Evolutionary conservation across 2,329 filamentous ascomycete species (phyloP), one percentile per base, ranked within the genome.

Genomic region (Colletotrichum endophyticum): DNA sequence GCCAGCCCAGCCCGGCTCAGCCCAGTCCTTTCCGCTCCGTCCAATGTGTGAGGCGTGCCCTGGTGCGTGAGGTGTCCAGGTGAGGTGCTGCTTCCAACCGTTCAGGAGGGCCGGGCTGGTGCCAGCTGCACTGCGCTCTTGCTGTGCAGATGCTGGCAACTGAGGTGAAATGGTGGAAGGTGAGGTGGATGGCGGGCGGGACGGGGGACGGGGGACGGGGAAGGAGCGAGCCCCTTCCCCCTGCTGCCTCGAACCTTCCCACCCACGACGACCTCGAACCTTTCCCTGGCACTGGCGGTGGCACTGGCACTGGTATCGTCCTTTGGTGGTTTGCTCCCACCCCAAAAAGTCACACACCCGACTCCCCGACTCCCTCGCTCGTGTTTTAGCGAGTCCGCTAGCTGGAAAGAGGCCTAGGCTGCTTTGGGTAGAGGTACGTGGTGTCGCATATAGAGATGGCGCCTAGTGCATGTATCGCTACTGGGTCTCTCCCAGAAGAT

Each of bases 331-430:
- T 34, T 22, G 36, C 39, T 30, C 34, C 53, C 30, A 32, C 63
- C 44, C 57, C 66, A 27, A 53, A 70, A 76, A 68, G 64, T 59
- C 56, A 56, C 57, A 75, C 69, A 59, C 39, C 63, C 73, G 39
- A 64, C 73, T 76, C 70, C 63, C 70, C 70, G 56, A 73, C 62
- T 73, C 64, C 32, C 70, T 75, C 73, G 73, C 70, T 73, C 64
- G 64, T 73, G 70, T 76, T 76, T 73, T 76, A 69, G 73, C 64
- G 70, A 76, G 39, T 11, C 25, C 19, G 64, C 73, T 66, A 73
- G 53, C 57, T 59, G 22, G 6, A 61, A 69, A 57, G 27, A 30
- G 30, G 8, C 6, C 69, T 76, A 77, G 69, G 11, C 61, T 73
- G 57, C 61, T 27, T 72, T 8, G 22, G 59, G 76, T 78, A 73